Evolutionary conservation across 371 early-diverging fungal species (phyloP).

Genomic region (Mortierella sp.): DNA sequence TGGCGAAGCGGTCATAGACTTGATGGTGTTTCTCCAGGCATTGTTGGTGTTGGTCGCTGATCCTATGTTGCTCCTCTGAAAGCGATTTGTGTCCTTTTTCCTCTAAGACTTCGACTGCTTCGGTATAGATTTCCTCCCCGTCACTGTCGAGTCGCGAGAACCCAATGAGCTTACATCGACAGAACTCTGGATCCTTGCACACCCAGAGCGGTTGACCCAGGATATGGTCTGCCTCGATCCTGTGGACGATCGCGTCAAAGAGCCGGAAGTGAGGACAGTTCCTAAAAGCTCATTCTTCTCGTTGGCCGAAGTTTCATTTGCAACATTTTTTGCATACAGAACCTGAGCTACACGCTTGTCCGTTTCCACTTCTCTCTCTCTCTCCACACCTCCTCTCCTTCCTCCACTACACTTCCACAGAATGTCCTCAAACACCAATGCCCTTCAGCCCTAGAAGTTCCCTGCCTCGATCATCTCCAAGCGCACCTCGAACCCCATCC

Average conservation of each 20-base stretch:
- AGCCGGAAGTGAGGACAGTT: background rate
- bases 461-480: constrained; percentile 74
- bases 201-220: background rate
- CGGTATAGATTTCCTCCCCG: background rate
- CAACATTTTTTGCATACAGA: background rate
- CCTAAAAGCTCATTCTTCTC: background rate
- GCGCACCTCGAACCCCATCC: constrained; percentile 91
- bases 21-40: background rate
- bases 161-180: background rate
- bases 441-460: constrained; percentile 61
- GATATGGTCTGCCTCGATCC: background rate
- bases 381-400: background rate
- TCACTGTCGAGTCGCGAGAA: background rate
- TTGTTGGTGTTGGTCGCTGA: background rate
- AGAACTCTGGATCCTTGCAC: background rate
- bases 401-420: constrained; percentile 2
- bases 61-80: background rate
- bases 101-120: background rate
- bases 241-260: background rate
- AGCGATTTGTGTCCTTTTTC: background rate
- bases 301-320: background rate
- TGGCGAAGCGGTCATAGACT: background rate
- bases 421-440: constrained; percentile 32
- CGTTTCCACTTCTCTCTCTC: too few relatives aligned
- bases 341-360: background rate